These are phyloP conservation scores for Achaetomium macrosporum DNA, from an alignment of 2,329 filamentous ascomycete species.

Conservation along the genomic window DNA sequence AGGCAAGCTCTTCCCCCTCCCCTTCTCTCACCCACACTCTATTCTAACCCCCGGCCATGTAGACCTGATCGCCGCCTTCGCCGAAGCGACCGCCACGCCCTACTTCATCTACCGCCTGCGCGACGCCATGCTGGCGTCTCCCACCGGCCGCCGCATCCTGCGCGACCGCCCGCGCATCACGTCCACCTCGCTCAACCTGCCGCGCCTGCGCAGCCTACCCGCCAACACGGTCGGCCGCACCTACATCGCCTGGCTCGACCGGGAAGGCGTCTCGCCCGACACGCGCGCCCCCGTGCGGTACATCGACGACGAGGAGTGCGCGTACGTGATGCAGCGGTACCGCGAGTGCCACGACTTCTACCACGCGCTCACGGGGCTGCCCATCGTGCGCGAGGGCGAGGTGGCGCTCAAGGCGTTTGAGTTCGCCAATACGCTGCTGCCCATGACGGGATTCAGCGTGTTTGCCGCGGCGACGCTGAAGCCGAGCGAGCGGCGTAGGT, in stretches of 20 bases:
- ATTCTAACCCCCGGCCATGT: background rate
- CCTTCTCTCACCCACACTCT: background rate
- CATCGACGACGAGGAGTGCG: constrained; percentile 91
- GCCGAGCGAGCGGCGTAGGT: constrained; percentile 67
- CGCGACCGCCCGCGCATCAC: constrained; percentile 84
- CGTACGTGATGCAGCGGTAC: constrained; percentile 98
- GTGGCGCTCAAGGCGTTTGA: constrained; percentile 97
- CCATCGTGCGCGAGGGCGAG: constrained; percentile 90
- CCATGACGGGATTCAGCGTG: constrained; percentile 88
- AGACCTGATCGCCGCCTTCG: constrained; percentile 90
- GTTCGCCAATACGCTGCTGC: constrained; percentile 87
- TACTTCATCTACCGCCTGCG: constrained; percentile 93
- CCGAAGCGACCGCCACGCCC: constrained; percentile 88
- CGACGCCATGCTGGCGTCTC: constrained; percentile 77
- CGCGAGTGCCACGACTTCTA: constrained; percentile 97
- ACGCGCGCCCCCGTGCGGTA: constrained; percentile 78
- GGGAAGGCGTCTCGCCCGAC: constrained; percentile 88
- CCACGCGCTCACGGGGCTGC: constrained; percentile 86
- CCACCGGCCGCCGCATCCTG: constrained; percentile 85
- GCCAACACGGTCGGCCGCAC: constrained; percentile 69
- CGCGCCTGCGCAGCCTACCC: constrained; percentile 65
- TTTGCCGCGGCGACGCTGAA: constrained; percentile 84
- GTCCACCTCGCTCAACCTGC: constrained; percentile 62
- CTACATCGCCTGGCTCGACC: constrained; percentile 88
- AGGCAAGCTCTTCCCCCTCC: constrained; percentile 41